Conservation (phyloP, 2,329 filamentous ascomycete genomes). For the Trichoderma harzianum region DNA sequence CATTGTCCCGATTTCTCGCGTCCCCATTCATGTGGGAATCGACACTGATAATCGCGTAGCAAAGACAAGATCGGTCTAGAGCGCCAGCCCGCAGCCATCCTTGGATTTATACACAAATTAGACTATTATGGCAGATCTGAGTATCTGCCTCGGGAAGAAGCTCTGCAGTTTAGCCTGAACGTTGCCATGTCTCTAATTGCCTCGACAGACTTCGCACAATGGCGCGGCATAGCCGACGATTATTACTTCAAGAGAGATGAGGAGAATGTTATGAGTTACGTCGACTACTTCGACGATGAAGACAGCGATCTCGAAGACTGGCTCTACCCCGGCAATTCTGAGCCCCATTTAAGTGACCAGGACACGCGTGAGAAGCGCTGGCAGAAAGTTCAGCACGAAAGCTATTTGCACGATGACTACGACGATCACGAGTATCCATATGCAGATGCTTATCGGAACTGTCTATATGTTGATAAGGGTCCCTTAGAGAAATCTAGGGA, state of each 20-base stretch:
- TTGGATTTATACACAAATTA: background rate
- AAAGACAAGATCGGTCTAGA: background rate
- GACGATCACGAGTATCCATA: background rate
- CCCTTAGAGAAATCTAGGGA: background rate
- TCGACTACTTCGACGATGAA: background rate
- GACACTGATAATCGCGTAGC: background rate
- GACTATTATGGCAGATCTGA: background rate
- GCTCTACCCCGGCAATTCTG: background rate
- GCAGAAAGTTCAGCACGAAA: background rate
- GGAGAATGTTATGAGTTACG: background rate
- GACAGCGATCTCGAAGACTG: background rate
- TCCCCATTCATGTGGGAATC: too few species aligned
- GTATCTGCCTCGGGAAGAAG: background rate
- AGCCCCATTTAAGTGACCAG: background rate
- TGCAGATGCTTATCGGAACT: background rate
- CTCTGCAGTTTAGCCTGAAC: background rate
- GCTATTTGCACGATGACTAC: background rate
- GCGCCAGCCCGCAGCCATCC: background rate
- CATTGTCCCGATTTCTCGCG: too few species aligned
- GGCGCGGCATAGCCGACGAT: background rate
- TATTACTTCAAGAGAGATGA: background rate
- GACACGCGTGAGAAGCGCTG: background rate
- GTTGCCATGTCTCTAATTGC: background rate
- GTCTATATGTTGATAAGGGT: background rate
- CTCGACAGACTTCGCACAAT: background rate